A percentile compares a stretch with the other conserved stretches of the same genome.
These are phyloP conservation scores for Kwoniella pini DNA, from an alignment of 768 basidiomycete genomes.

Conservation along the genomic window DNA sequence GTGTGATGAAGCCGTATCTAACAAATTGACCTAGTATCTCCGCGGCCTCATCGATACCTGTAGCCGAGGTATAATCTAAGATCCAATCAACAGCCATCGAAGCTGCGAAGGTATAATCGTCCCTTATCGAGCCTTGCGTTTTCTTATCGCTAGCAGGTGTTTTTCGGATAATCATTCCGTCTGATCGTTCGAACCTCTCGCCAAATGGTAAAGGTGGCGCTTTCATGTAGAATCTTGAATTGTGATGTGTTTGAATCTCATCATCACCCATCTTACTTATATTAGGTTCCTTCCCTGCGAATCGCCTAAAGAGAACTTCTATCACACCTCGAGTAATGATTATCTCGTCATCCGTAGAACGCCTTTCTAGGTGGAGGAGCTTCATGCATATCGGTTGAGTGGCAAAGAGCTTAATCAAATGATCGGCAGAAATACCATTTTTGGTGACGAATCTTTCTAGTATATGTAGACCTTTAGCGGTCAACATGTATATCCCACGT, in stretches of 20 bases:
- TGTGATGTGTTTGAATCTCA: slow-evolving; percentile 69
- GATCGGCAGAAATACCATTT: slow-evolving; percentile 95
- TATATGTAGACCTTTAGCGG: slow-evolving; percentile 96
- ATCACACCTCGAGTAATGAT: slow-evolving; percentile 92
- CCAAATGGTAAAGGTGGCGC: slow-evolving; percentile 15
- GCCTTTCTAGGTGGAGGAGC: slow-evolving; percentile 91
- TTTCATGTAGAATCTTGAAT: slow-evolving; percentile 33
- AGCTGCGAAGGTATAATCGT: slow-evolving; percentile 74
- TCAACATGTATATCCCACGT: slow-evolving; percentile 90
- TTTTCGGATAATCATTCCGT: slow-evolving; percentile 47
- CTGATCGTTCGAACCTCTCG: slow-evolving; percentile 46
- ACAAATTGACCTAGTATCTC: slow-evolving; percentile 99
- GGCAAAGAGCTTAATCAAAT: slow-evolving; percentile 83
- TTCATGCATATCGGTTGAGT: slow-evolving; percentile 97
- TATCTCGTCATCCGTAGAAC: slow-evolving; percentile 92
- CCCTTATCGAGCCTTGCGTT: slow-evolving; percentile 13
- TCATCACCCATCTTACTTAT: slow-evolving; percentile 62
- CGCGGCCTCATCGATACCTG: slow-evolving; percentile 91
- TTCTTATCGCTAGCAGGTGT: slow-evolving; percentile 57
- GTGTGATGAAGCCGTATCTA: slow-evolving; percentile 81
- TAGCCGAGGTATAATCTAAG: slow-evolving; percentile 93
- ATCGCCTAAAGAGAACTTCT: slow-evolving; percentile 92
- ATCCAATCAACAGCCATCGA: slow-evolving; percentile 92
- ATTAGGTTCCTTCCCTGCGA: slow-evolving; percentile 84
- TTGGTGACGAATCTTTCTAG: slow-evolving; percentile 99